Evolutionary conservation across 345 rosid genomes (phyloP), one percentile per base, ranked within the genome.

Genomic region (Geranium rotundifolium): DNA sequence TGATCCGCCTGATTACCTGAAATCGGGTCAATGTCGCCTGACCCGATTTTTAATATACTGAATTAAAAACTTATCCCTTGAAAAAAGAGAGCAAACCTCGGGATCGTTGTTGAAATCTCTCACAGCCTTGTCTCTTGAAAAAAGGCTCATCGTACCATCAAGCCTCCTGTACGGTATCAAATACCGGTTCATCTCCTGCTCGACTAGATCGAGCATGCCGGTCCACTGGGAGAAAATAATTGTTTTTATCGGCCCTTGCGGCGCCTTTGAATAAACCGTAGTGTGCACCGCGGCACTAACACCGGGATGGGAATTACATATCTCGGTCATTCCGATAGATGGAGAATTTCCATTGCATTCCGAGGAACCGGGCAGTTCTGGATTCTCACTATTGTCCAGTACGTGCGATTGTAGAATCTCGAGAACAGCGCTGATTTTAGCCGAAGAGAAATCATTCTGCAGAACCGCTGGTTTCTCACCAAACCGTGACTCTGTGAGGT

Each of bases 201-300:
- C 89, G 56, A 92, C 82, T 75, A 89, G 68, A 81, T 92, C 83
- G 70, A 92, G 76, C 98, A 92, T 92, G 55, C 89, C 72, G 50
- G 95, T 92, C 96, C 98, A 92, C 72, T 92, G 98, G 39, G 96
- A 85, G 81, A 92, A 92, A 68, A 92, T 66, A 60, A 92, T 89
- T 31, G 96, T 67, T 76, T 92, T 92, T 61, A 81, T 65, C 23
- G 96, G 89, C 58, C 74, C 81, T 50, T 61, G 74, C 31, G 73
- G 73, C 50, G 67, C 56, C 65, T 61, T 67, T 39, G 82, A 72
- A 58, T 57, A 60, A 62, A 73, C 65, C n/a, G 70, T 77, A 31
- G 81, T 72, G 70, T 66, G 74, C 75, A 74, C 72, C 60, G 72
- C 64, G 56, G 67, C 82, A 75, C 71, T 70, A 63, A 57, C 70